Evolutionary conservation across 2,329 filamentous ascomycete genomes (phyloP).

Genomic region (Phoma herbarum): DNA sequence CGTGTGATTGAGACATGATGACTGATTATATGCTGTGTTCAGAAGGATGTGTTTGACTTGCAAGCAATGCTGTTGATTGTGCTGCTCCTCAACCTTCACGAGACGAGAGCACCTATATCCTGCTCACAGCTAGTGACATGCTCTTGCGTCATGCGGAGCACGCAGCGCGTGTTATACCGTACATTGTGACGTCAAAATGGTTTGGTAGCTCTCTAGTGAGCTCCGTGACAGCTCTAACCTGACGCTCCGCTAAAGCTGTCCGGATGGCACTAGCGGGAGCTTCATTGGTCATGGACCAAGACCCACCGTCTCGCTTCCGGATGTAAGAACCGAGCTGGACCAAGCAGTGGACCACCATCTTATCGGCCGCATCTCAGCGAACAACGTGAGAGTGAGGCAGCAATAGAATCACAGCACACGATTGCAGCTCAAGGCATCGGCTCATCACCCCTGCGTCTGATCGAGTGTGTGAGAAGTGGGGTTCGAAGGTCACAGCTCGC

Average conservation of each 20-base stretch:
- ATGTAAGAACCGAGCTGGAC: neutral
- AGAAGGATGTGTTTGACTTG: neutral
- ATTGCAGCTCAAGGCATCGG: neutral
- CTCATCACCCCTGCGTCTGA: no score
- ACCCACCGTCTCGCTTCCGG: neutral
- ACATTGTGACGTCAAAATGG: conserved; percentile 28
- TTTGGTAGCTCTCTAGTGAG: conserved; percentile 1
- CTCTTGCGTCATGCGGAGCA: conserved; percentile 26
- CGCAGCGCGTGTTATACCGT: neutral
- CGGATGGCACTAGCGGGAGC: neutral
- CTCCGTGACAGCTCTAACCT: conserved; percentile 11
- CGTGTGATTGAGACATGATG: conserved; percentile 20
- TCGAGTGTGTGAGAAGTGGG: no score
- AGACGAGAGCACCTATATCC: conserved; percentile 5
- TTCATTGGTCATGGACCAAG: neutral
- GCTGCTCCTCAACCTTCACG: neutral
- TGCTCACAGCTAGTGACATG: conserved; percentile 12
- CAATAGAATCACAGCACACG: neutral
- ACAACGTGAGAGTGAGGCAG: no score
- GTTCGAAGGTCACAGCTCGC: no score
- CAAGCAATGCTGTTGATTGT: neutral
- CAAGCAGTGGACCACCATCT: no score
- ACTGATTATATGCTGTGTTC: neutral
- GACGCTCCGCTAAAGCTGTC: conserved; percentile 13
- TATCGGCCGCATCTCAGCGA: no score